Conservation (phyloP, 495 filamentous ascomycete genomes). For the Penicillium verhagenii region DNA sequence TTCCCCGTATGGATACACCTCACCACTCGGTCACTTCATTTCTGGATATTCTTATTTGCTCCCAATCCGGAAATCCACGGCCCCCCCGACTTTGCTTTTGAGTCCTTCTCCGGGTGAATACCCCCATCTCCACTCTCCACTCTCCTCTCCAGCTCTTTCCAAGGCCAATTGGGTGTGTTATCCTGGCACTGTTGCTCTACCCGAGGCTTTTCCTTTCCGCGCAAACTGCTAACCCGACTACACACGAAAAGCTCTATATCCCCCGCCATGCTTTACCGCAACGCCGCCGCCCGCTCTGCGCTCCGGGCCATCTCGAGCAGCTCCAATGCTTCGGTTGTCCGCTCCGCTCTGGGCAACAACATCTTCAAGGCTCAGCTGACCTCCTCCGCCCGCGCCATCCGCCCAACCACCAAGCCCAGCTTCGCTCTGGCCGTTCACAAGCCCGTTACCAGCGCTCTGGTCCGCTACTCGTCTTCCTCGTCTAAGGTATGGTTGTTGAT, state of each 20-base stretch:
- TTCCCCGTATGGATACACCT: conserved; percentile 39
- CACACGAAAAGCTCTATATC: conserved; percentile 35
- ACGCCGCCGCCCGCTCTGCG: conserved; percentile 45
- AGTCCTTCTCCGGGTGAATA: conserved; percentile 37
- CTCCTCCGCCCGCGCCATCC: conserved; percentile 40
- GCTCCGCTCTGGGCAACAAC: conserved; percentile 39
- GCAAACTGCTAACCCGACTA: conserved; percentile 33
- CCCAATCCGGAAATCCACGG: conserved; percentile 31
- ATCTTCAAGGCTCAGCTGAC: conserved; percentile 49
- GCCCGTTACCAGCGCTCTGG: conserved; percentile 52
- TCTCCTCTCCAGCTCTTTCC: conserved; percentile 18
- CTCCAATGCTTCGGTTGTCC: conserved; percentile 49
- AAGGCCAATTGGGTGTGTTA: conserved; percentile 41
- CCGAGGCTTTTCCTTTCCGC: conserved; percentile 36
- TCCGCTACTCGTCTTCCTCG: conserved; percentile 45
- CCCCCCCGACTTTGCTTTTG: conserved; percentile 33
- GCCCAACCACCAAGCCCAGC: conserved; percentile 33
- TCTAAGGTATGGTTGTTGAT: conserved; percentile 31
- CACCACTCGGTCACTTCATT: conserved; percentile 41
- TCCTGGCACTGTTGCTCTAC: conserved; percentile 16
- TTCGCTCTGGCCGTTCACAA: conserved; percentile 48
- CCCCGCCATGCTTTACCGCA: conserved; percentile 49
- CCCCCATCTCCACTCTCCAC: conserved; percentile 36
- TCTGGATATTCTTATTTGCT: conserved; percentile 37
- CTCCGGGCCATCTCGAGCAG: conserved; percentile 48